Evolutionary conservation across 2,329 filamentous ascomycete genomes (phyloP), one percentile per base, ranked within the genome.

Genomic region (Epichloe baconii): DNA sequence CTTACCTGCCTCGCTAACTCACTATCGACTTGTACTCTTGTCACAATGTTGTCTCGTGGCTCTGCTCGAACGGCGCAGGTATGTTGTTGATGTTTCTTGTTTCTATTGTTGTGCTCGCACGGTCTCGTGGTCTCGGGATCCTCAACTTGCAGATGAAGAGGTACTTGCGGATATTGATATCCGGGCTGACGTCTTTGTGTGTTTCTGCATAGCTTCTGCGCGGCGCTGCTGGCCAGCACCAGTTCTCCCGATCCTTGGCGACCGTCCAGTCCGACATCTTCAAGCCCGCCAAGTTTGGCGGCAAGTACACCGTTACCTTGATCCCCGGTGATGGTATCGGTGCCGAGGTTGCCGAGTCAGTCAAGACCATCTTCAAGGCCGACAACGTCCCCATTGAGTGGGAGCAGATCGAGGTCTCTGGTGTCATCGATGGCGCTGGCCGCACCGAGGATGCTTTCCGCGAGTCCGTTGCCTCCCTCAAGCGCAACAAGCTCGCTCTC

Each of bases 281-380:
- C 82, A 95, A 96, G 81, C 90, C 90, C 62, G 89, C 91, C 76
- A 93, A 97, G 80, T 97, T 90, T 71, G 93, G 93, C 70, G 88
- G 91, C 76, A 98, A 97, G 78, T 98, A 97, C 80, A 98, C 93
- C 38, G 91, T 96, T 63, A 96, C 91, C 58, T 79, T 98, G 66
- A 97, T 98, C 69, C 93, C 93, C 71, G 93, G 91, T 81, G 93
- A 98, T 66, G 93, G 93, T 77, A 95, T 98, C 69, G 93, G 93
- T 71, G 88, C 88, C 71, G 93, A 98, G 76, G 90, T 97, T 56
- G 89, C 91, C 64, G 90, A 97, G 75, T 93, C 88, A 57, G 91
- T 98, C 71, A 95, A 96, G 84, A 94, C 91, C 61, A 86, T 98
- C 71, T 97, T 97, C 85, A 97, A 96, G 82, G 90, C 91, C 69